A percentile compares a stretch with the other conserved stretches of the same genome.
These are phyloP conservation scores for Monilinia fructicola DNA, from an alignment of 2,329 filamentous ascomycete genomes.

Conservation along the genomic window DNA sequence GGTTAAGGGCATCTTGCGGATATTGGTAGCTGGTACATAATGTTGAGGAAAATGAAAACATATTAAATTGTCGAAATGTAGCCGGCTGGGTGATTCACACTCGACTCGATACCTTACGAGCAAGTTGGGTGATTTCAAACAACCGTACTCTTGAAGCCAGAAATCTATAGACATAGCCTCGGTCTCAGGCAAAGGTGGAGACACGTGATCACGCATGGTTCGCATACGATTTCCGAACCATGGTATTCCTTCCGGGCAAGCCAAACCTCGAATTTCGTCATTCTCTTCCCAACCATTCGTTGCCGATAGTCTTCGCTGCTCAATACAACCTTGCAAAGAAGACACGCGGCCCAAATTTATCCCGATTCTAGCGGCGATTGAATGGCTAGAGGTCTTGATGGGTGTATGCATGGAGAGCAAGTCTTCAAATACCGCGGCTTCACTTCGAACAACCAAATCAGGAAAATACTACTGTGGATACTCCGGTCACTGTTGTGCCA, in stretches of 20 bases:
- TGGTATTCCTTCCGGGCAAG: neutral
- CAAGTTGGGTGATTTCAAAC: neutral
- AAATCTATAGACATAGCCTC: neutral
- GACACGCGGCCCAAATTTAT: neutral
- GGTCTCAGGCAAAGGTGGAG: neutral
- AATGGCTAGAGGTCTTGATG: neutral
- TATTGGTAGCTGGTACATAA: neutral
- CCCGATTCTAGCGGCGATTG: neutral
- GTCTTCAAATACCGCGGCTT: neutral
- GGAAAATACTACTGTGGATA: neutral
- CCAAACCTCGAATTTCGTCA: neutral
- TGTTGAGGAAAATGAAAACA: neutral
- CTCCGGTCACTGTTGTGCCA: neutral
- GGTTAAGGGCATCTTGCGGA: neutral
- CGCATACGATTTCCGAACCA: neutral
- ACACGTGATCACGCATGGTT: neutral
- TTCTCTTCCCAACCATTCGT: neutral
- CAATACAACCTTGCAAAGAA: neutral
- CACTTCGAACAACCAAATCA: neutral
- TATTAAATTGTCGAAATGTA: neutral
- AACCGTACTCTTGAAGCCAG: neutral
- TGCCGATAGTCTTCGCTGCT: neutral
- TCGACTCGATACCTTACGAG: neutral
- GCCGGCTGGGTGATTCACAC: neutral
- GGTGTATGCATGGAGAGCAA: neutral